Percentiles rank a stretch among this genome's conserved stretches.
Evolutionary conservation across 345 rosid species (phyloP).

Genomic region (Clarkia xantiana): DNA sequence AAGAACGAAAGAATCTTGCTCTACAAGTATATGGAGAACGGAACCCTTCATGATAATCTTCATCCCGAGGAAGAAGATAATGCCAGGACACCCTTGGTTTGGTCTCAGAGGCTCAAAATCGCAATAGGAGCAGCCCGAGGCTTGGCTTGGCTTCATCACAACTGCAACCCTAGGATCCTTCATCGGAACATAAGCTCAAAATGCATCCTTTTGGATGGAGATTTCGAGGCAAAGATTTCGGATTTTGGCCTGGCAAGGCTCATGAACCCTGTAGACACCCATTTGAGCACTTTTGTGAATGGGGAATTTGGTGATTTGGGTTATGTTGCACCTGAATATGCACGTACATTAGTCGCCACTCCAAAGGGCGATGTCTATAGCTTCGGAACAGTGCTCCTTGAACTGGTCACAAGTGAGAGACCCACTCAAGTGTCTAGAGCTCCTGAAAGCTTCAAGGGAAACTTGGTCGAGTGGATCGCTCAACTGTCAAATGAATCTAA

Average conservation of each 20-base stretch:
- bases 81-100: conserved; percentile 42
- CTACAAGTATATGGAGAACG: conserved; percentile 65
- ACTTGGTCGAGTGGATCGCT: conserved; percentile 69
- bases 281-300: conserved; percentile 89
- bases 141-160: conserved; percentile 95
- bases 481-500: conserved; percentile 34
- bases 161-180: conserved; percentile 83
- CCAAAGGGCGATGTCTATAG: conserved; percentile 94
- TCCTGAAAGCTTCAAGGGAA: conserved; percentile 78
- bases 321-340: conserved; percentile 85
- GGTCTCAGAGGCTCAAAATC: conserved; percentile 79
- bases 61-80: conserved; percentile 23
- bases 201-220: conserved; percentile 67
- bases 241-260: conserved; percentile 96
- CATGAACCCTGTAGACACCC: conserved; percentile 90
- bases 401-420: conserved; percentile 78
- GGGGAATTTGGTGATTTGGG: conserved; percentile 96
- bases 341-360: conserved; percentile 76
- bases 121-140: conserved; percentile 74
- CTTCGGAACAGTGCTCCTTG: conserved; percentile 84
- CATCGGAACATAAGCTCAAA: conserved; percentile 93
- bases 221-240: conserved; percentile 75
- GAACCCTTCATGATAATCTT: conserved; percentile 48
- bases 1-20: conserved; percentile 69
- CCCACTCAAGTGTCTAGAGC: conserved; percentile 49